Evolutionary conservation across 257 asterid species (phyloP).

Genomic region (Plantago ovata): DNA sequence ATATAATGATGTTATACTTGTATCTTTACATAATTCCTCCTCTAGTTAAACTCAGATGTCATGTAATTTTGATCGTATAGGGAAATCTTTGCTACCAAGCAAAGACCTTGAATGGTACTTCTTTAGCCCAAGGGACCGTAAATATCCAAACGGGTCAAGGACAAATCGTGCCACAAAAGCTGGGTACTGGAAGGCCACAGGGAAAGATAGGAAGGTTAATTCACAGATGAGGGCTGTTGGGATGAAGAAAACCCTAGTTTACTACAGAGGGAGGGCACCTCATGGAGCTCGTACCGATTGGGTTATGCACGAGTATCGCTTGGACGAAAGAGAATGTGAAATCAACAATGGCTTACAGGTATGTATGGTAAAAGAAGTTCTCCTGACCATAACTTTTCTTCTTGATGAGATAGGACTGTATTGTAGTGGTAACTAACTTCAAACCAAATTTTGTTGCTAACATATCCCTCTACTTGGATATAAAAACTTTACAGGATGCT

Average conservation of each 20-base stretch:
- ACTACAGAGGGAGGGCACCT: conserved; percentile 95
- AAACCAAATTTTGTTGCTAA: not conserved
- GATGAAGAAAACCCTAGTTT: conserved; percentile 97
- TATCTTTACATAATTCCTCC: not conserved
- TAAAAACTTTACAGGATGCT: conserved; percentile 54
- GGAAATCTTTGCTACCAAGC: conserved; percentile 90
- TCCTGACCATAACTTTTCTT: too few relatives aligned
- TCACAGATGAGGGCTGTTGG: conserved; percentile 83
- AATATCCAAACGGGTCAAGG: conserved; percentile 94
- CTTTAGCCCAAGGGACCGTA: conserved; percentile 92
- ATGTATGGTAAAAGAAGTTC: not conserved
- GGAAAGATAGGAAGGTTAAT: conserved; percentile 86
- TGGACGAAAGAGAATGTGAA: conserved; percentile 94
- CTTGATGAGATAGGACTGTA: too few relatives aligned
- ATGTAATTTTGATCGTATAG: conserved; percentile 27
- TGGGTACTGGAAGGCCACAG: conserved; percentile 99
- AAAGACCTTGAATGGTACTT: conserved; percentile 98
- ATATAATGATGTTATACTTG: not conserved
- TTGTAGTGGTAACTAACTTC: too few relatives aligned
- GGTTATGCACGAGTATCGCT: conserved; percentile 98
- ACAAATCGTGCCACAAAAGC: conserved; percentile 93
- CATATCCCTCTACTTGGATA: not conserved
- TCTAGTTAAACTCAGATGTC: too few relatives aligned
- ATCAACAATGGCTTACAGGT: conserved; percentile 71
- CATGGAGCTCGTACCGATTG: conserved; percentile 95